Base-by-base conservation (phyloP, 2,329 filamentous ascomycete species). In the Verticillium alfalfae region DNA sequence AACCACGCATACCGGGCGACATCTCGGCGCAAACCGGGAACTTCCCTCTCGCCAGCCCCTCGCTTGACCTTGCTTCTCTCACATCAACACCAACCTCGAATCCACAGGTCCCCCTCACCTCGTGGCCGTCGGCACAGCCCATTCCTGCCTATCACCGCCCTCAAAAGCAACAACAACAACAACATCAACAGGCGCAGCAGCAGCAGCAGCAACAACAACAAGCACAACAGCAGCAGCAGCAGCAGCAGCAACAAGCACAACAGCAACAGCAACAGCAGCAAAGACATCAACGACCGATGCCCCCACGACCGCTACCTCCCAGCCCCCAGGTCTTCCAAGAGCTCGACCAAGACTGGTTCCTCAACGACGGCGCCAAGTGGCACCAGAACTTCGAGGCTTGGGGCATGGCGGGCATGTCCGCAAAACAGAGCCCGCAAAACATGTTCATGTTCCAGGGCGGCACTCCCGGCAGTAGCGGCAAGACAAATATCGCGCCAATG, bases 331-430 rank as follows among this genome's bases (percentile, higher is more conserved):
- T 67, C 6, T 57, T 71, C 7, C 78, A 76, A 55, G 72, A 73
- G 6, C 72, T 85, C 55, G 83, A 85, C 9, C 79, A 83, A 63
- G 81, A 85, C 45, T 87, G 82, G 81, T 83, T 85, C 66, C 70
- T 86, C 22, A 84, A 79, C 60, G 84, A 86, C 63, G 79, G 83
- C 18, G 82, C 81, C 34, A 82, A 78, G 63, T 85, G 83, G 82
- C 82, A 86, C 62, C 81, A 84, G 60, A 80, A 83, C 63, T 86
- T 86, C 67, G 79, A 84, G 60, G 72, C 76, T 2, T 86, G 84
- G 84, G 79, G 45, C 45, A 52, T 52, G 45, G n/a, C 45, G 18
- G 45, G 45, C 45, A 77, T 38, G 70, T 79, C 60, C 70, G 73
- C 60, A 8, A 18, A 64, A 60, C 41, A 61, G 56, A 59, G 31